Evolutionary conservation across 2,329 filamentous ascomycete genomes (phyloP).

Genomic region (Talaromyces sp.): DNA sequence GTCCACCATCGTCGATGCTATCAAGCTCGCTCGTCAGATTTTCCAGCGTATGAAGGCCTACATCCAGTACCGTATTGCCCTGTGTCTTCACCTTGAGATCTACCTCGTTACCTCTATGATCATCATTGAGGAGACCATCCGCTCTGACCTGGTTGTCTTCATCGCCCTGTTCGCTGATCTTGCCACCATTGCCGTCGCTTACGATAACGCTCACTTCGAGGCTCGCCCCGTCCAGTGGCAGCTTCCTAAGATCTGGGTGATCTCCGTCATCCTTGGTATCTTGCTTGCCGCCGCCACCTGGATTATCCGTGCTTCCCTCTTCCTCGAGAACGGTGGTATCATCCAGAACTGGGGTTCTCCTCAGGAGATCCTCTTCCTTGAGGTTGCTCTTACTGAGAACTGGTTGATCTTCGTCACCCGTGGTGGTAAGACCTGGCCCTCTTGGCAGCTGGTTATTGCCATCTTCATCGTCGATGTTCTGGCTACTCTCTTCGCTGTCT

Average conservation of each 20-base stretch:
- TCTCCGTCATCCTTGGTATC: constrained; percentile 60
- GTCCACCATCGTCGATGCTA: constrained; percentile 70
- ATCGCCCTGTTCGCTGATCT: constrained; percentile 78
- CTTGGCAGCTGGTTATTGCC: constrained; percentile 71
- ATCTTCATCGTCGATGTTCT: constrained; percentile 73
- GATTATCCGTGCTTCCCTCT: constrained; percentile 72
- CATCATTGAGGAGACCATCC: constrained; percentile 76
- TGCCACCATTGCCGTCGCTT: constrained; percentile 76
- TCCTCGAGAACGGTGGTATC: constrained; percentile 69
- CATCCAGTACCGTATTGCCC: constrained; percentile 75
- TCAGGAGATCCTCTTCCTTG: constrained; percentile 81
- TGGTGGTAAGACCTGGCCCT: constrained; percentile 74
- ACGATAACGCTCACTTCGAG: constrained; percentile 78
- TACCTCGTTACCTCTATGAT: constrained; percentile 79
- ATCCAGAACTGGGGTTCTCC: constrained; percentile 74
- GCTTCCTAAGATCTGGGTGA: constrained; percentile 79
- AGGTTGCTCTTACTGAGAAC: constrained; percentile 91
- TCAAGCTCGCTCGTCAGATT: constrained; percentile 74
- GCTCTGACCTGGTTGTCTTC: constrained; percentile 74
- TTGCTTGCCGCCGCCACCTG: constrained; percentile 72
- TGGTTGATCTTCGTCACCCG: constrained; percentile 97
- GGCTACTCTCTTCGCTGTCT: constrained; percentile 73
- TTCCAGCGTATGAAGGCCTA: constrained; percentile 80
- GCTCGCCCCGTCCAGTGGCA: constrained; percentile 78
- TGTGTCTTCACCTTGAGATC: constrained; percentile 73